phyloP scores from a whole-genome alignment of 169 alveolate species.

The Plasmodium berghei region DNA sequence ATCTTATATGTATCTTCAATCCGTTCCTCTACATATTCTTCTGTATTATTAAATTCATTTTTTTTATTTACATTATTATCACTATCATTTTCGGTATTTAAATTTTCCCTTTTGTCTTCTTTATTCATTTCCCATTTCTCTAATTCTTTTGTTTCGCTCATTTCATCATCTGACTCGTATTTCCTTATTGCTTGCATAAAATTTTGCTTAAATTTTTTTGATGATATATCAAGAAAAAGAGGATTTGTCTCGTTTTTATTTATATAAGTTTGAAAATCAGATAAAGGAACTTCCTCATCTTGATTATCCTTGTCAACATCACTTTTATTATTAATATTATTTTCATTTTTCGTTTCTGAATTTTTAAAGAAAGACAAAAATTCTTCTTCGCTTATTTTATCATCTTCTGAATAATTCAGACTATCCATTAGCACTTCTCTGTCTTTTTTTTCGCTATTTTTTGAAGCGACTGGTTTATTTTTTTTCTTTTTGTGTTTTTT shows the following conservation, averaged over 20 bases:
- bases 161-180: not conserved
- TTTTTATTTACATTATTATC: not conserved
- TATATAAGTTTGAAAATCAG: not conserved
- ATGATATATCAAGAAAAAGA: slow-evolving; percentile 31
- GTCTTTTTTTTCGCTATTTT: not conserved
- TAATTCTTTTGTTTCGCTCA: not conserved
- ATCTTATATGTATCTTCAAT: not conserved
- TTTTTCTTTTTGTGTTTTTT: not conserved
- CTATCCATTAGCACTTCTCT: not conserved
- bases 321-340: not conserved
- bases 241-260: not conserved
- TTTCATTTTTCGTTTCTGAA: not conserved
- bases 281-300: not conserved
- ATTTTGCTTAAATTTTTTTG: slow-evolving; percentile 11
- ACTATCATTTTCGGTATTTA: not conserved
- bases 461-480: not conserved
- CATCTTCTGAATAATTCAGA: slow-evolving; percentile 23
- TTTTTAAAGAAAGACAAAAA: not conserved
- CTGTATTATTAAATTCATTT: not conserved
- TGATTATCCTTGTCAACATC: not conserved
- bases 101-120: not conserved
- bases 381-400: not conserved
- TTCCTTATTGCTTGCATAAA: slow-evolving; percentile 16
- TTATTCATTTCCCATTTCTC: not conserved
- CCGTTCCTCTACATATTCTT: not conserved